Conservation (phyloP, 176 grass and related monocot species). For the Triticum turgidum region DNA sequence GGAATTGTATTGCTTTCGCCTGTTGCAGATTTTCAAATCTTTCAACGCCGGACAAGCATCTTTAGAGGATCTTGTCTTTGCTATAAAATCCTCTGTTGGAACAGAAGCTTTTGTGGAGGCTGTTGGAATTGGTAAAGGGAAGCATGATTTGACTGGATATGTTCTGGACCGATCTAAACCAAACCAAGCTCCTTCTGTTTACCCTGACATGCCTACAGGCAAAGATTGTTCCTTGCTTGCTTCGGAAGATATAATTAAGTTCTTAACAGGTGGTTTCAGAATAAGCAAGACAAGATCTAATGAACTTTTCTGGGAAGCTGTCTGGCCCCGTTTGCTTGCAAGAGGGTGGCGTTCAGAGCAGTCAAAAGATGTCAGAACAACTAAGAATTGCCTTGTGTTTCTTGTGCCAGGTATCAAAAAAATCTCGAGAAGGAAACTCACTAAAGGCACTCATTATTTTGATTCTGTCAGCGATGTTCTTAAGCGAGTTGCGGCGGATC, state of each 20-base stretch:
- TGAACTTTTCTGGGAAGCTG: constrained; percentile 97
- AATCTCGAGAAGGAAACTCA: constrained; percentile 74
- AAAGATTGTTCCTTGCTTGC: constrained; percentile 85
- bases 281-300: constrained; percentile 88
- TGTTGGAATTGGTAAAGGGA: constrained; percentile 76
- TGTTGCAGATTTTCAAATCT: constrained; percentile 65
- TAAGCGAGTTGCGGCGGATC: constrained; percentile 67
- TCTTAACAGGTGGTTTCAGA: constrained; percentile 94
- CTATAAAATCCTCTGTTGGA: constrained; percentile 72
- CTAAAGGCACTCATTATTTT: constrained; percentile 88
- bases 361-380: constrained; percentile 66
- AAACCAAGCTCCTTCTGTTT: constrained; percentile 43
- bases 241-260: constrained; percentile 83
- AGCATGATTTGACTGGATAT: constrained; percentile 72
- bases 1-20: constrained; percentile 19
- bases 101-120: constrained; percentile 62
- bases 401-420: constrained; percentile 62
- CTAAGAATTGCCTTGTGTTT: constrained; percentile 75
- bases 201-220: constrained; percentile 68
- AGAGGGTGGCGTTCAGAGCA: constrained; percentile 96
- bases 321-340: constrained; percentile 94
- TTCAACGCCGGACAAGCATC: constrained; percentile 52
- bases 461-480: constrained; percentile 91
- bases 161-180: constrained; percentile 60
- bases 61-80: constrained; percentile 67